These are phyloP conservation scores for Hyphopichia homilentoma DNA, from an alignment of 805 yeast species.

Conservation along the genomic window DNA sequence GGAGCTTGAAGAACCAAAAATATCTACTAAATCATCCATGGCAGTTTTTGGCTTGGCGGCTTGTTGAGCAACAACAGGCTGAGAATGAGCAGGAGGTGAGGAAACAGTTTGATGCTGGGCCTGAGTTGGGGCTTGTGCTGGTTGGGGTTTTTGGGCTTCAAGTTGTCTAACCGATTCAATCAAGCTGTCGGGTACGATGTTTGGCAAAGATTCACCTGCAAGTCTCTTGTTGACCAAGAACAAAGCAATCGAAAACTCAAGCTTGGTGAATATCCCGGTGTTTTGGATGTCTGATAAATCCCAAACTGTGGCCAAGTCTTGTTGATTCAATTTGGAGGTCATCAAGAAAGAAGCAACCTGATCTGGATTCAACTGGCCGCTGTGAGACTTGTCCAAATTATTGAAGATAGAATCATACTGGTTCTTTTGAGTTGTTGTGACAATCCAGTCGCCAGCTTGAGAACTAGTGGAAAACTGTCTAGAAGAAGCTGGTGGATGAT, in stretches of 20 bases:
- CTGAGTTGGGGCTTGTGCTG: constrained; percentile 1
- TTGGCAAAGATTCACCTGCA: constrained; percentile 76
- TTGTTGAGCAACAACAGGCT: constrained; percentile 2
- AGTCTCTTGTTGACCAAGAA: constrained; percentile 82
- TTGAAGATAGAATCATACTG: constrained; percentile 81
- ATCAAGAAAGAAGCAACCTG: constrained; percentile 86
- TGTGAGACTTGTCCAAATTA: constrained; percentile 61
- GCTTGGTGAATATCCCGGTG: constrained; percentile 72
- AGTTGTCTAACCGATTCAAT: constrained; percentile 29
- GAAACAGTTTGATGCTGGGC: neutral
- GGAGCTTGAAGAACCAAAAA: constrained; percentile 29
- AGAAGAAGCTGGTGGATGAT: constrained; percentile 15
- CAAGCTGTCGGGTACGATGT: constrained; percentile 66
- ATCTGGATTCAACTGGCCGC: constrained; percentile 66
- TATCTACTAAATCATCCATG: constrained; percentile 61
- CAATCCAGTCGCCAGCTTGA: constrained; percentile 53
- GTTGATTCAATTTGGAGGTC: constrained; percentile 83
- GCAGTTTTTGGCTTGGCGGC: constrained; percentile 42
- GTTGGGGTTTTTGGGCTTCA: neutral
- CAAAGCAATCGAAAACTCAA: constrained; percentile 92
- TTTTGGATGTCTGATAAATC: constrained; percentile 89
- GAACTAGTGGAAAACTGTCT: constrained; percentile 11
- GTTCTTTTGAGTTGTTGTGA: constrained; percentile 63
- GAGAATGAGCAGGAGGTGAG: constrained; percentile 5
- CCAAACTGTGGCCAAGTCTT: constrained; percentile 86